A percentile compares a stretch with the other conserved stretches of the same genome.
Evolutionary conservation across 345 rosid genomes (phyloP).

Genomic region (Hibiscus syriacus): DNA sequence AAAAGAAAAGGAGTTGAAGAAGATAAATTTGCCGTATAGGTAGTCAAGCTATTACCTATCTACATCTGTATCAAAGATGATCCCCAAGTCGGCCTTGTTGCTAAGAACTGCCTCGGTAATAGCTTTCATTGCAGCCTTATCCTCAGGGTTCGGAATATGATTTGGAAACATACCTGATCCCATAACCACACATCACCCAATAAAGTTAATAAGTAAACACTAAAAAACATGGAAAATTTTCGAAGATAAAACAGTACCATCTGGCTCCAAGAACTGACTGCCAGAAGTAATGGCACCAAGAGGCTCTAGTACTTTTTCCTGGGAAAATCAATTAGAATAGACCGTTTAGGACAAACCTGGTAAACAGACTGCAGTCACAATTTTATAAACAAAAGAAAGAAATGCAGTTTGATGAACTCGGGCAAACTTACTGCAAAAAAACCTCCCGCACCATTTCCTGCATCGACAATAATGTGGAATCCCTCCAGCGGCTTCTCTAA

Average conservation of each 20-base stretch:
- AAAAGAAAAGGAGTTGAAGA: not conserved
- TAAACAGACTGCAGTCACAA: not conserved
- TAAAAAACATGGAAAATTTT: not conserved
- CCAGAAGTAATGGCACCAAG: slow-evolving; percentile 88
- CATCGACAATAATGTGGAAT: slow-evolving; percentile 95
- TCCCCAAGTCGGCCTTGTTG: slow-evolving; percentile 91
- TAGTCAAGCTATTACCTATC: slow-evolving; percentile 52
- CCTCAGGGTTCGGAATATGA: slow-evolving; percentile 99
- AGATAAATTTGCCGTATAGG: not conserved
- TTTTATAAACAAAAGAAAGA: not conserved
- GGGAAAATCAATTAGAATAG: slow-evolving; percentile 18
- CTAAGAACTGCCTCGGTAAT: slow-evolving; percentile 80
- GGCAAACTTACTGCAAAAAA: slow-evolving; percentile 78
- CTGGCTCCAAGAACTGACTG: slow-evolving; percentile 97
- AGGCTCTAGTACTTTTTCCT: slow-evolving; percentile 97
- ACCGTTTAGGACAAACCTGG: not conserved
- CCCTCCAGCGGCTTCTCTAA: slow-evolving; percentile 95
- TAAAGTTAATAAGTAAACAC: slow-evolving; percentile 6
- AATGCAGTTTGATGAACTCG: not conserved
- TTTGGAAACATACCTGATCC: slow-evolving; percentile 84
- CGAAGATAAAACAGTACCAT: slow-evolving; percentile 40
- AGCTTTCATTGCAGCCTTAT: slow-evolving; percentile 85
- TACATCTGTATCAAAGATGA: slow-evolving; percentile 97
- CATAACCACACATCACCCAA: not conserved
- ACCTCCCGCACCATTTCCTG: slow-evolving; percentile 99